phyloP scores from a whole-genome alignment of 306 rosid species.

The Fagus sylvatica region DNA sequence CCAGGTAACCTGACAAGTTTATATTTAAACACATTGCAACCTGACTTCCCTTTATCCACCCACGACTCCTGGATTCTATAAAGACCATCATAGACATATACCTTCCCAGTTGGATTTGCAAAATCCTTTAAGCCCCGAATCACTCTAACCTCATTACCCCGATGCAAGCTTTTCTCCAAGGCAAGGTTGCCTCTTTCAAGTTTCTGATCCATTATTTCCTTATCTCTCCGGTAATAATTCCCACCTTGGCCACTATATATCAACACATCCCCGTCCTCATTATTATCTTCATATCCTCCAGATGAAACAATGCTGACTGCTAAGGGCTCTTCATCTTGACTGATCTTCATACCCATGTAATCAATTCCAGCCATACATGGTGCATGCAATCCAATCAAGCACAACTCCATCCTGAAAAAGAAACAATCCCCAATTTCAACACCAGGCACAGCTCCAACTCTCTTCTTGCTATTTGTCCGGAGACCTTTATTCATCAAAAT shows the following conservation, averaged over 20 bases:
- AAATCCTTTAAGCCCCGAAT: constrained; percentile 70
- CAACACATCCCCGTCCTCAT: constrained; percentile 69
- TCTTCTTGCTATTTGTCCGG: constrained; percentile 62
- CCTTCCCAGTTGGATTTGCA: constrained; percentile 60
- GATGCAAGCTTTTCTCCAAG: constrained; percentile 72
- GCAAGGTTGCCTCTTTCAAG: constrained; percentile 99
- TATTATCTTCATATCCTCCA: constrained; percentile 85
- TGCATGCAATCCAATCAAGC: constrained; percentile 79
- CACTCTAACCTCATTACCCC: constrained; percentile 80
- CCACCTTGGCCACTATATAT: constrained; percentile 98
- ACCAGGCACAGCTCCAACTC: constrained; percentile 75
- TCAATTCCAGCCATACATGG: constrained; percentile 96
- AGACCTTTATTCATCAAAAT: constrained; percentile 77
- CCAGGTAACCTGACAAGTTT: constrained; percentile 62
- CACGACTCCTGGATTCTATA: constrained; percentile 81
- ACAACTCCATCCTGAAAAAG: constrained; percentile 83
- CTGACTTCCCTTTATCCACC: constrained; percentile 80
- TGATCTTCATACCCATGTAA: constrained; percentile 62
- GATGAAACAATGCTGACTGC: constrained; percentile 95
- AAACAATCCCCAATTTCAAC: constrained; percentile 88
- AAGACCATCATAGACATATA: constrained; percentile 91
- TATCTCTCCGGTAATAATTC: constrained; percentile 46
- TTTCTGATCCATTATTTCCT: constrained; percentile 80
- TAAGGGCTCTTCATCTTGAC: constrained; percentile 75
- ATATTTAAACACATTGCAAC: constrained; percentile 79